These are phyloP conservation scores for Trichosporon ovoides DNA, from an alignment of 1,284 basidiomycete genomes.

Conservation along the genomic window DNA sequence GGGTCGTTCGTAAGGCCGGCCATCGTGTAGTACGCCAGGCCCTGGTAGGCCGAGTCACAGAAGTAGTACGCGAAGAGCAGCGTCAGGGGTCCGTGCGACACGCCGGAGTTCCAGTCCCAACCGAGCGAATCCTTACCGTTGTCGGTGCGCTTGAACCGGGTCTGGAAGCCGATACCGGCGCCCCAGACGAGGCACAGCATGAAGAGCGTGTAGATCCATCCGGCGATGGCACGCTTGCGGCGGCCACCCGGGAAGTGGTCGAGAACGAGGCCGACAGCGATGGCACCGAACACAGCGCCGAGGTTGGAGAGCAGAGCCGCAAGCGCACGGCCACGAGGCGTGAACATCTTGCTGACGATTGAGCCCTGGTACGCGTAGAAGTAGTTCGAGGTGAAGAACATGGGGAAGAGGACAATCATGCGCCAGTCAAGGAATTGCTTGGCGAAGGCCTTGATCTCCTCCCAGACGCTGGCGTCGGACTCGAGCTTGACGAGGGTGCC, in stretches of 20 bases:
- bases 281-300: slow-evolving; percentile 39
- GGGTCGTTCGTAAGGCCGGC: slow-evolving; percentile 32
- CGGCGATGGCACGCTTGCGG: slow-evolving; percentile 31
- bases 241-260: slow-evolving; percentile 37
- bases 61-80: slow-evolving; percentile 36
- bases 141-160: slow-evolving; percentile 8
- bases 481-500: slow-evolving; percentile 37
- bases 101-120: slow-evolving; percentile 9
- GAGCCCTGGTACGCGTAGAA: slow-evolving; percentile 41
- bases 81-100: slow-evolving; percentile 9
- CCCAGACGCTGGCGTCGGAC: slow-evolving; percentile 17
- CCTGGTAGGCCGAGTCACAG: slow-evolving; percentile 46
- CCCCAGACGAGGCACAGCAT: slow-evolving; percentile 37
- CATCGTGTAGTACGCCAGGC: slow-evolving; percentile 43
- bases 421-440: slow-evolving; percentile 36
- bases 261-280: slow-evolving; percentile 39
- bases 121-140: background rate
- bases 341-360: slow-evolving; percentile 35
- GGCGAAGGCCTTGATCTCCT: slow-evolving; percentile 31
- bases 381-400: slow-evolving; percentile 41
- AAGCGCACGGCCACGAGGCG: slow-evolving; percentile 39
- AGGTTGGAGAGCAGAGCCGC: slow-evolving; percentile 32
- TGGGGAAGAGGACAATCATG: slow-evolving; percentile 37
- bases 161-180: slow-evolving; percentile 36
- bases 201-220: slow-evolving; percentile 26